Evolutionary conservation across 2,329 filamentous ascomycete genomes (phyloP), one percentile per base, ranked within the genome.

Genomic region (Mycosphaerelloides madeirae): DNA sequence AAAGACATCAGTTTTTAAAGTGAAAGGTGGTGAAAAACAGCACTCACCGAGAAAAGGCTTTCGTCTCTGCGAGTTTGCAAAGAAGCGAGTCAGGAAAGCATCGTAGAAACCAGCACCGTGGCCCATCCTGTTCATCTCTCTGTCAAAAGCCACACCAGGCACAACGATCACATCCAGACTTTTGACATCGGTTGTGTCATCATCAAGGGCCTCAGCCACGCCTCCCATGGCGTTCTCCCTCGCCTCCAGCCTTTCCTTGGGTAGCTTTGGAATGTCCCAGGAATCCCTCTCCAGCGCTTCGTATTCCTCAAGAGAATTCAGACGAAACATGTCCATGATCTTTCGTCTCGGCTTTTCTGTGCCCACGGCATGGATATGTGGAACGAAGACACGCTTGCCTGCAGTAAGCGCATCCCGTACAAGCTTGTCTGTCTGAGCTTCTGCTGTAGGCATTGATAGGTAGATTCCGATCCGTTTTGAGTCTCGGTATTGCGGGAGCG

Each of bases 71-170:
- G 57, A 54, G 49, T 58, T 53, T 50, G 58, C 49, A 56, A 57
- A 66, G 76, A 90, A 95, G 56, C 84, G 80, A 60, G 84, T 80
- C 62, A 98, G 70, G 67, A 95, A 98, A 66, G 83, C 85, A 71
- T 98, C 93, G 73, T 98, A 98, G 70, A 95, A 98, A 25, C 93
- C 93, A 67, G 88, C 95, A 44, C 93, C 93, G 67, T 98, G 93
- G 31, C 93, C 93, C 15, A 97, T 76, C 57, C 93, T 79, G 55
- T 84, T 79, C 49, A 93, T 77, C 11, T 70, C 71, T 3, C 73
- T 73, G 65, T 96, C 90, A 67, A 98, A 98, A 3, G 88, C 91
- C 59, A 98, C 86, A 11, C 90, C 93, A 1, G 93, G 93, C 74
- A 97, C 80, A 20, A 98, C 75, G 52, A 98, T 85, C 54, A 98